These are phyloP conservation scores for Haplosporangium sp. DNA, from an alignment of 371 early-diverging fungal species.

Conservation along the genomic window DNA sequence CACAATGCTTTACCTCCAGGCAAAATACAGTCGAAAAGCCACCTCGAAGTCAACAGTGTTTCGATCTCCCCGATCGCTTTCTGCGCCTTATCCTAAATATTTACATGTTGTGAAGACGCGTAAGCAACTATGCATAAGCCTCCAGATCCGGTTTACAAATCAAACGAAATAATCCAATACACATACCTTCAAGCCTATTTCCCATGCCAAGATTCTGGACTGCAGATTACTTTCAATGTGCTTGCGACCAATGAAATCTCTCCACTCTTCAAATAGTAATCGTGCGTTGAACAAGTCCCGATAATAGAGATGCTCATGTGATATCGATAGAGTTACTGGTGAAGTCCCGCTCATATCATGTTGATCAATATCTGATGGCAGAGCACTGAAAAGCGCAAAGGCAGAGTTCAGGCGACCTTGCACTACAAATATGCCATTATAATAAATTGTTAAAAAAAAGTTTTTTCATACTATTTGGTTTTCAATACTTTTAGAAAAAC, in stretches of 20 bases:
- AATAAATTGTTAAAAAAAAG: not conserved
- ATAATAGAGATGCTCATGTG: slow-evolving; percentile 36
- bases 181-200: slow-evolving; percentile 24
- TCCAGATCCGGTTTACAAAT: not conserved
- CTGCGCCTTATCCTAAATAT: slow-evolving; percentile 21
- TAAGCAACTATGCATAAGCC: not conserved
- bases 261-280: slow-evolving; percentile 33
- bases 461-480: not conserved
- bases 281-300: slow-evolving; percentile 34
- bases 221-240: slow-evolving; percentile 3
- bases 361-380: slow-evolving; percentile 33
- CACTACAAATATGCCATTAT: slow-evolving; percentile 1
- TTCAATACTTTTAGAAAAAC: not conserved
- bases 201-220: slow-evolving; percentile 20
- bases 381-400: slow-evolving; percentile 27
- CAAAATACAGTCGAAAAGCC: slow-evolving; percentile 43
- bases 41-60: slow-evolving; percentile 28
- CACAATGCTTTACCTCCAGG: slow-evolving; percentile 27
- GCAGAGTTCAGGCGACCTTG: slow-evolving; percentile 47
- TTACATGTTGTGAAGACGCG: not conserved
- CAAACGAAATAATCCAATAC: not conserved
- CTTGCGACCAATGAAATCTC: slow-evolving; percentile 8
- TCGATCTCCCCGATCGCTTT: slow-evolving; percentile 30
- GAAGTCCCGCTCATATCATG: slow-evolving; percentile 1
- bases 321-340: slow-evolving; percentile 11